Evolutionary conservation across 768 basidiomycete species (phyloP).

Genomic region (Tulasnella sp.): DNA sequence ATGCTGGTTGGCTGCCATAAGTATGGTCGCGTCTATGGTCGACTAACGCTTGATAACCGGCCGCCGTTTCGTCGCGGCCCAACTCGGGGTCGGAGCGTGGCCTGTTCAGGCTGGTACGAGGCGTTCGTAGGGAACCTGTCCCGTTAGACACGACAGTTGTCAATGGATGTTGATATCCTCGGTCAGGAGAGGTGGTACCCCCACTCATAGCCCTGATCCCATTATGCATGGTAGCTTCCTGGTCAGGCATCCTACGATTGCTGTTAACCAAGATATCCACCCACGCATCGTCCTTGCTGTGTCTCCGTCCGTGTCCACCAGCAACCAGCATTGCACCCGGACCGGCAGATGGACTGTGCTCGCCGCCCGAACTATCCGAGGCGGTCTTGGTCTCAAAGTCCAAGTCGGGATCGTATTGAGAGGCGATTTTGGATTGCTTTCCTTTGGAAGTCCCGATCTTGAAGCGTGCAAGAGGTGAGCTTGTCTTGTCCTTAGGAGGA

Average conservation of each 20-base stretch:
- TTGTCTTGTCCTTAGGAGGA: slow-evolving; percentile 13
- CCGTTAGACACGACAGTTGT: background rate
- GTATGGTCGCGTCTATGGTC: background rate
- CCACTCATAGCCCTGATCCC: background rate
- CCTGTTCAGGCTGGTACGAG: slow-evolving; percentile 21
- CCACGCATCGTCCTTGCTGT: slow-evolving; percentile 67
- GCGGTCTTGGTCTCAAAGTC: slow-evolving; percentile 67
- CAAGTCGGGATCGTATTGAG: slow-evolving; percentile 64
- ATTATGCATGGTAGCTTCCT: slow-evolving; percentile 1
- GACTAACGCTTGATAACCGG: background rate
- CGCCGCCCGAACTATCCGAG: slow-evolving; percentile 19
- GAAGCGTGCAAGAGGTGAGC: background rate
- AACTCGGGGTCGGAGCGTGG: slow-evolving; percentile 52
- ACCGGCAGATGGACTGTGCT: background rate
- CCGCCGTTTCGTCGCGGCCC: slow-evolving; percentile 55
- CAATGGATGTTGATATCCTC: background rate
- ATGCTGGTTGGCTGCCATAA: background rate
- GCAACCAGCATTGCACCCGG: slow-evolving; percentile 22
- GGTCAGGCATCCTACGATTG: slow-evolving; percentile 36
- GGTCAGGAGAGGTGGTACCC: background rate
- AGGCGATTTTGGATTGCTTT: slow-evolving; percentile 30
- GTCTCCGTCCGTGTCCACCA: slow-evolving; percentile 28
- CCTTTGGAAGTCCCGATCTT: slow-evolving; percentile 7
- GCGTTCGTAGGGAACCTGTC: background rate
- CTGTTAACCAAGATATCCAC: slow-evolving; percentile 72